A percentile compares a stretch with the other conserved stretches of the same genome.
Conservation (phyloP, 306 rosid species). For the Dicorynia guianensis region DNA sequence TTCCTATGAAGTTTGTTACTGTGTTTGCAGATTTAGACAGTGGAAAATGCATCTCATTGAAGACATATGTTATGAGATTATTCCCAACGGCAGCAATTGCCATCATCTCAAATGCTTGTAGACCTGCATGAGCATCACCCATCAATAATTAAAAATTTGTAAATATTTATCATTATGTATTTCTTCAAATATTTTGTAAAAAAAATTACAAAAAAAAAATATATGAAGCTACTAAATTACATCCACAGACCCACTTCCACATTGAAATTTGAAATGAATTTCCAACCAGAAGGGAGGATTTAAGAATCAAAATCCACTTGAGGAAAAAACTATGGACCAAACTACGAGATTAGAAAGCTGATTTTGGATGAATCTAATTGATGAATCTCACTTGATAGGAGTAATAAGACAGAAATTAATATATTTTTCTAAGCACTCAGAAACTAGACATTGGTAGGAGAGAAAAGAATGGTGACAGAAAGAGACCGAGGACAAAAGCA, state of each 20-base stretch:
- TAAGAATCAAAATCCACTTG: not conserved
- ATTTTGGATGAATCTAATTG: not conserved
- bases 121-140: conserved; percentile 45
- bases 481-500: conserved; percentile 65
- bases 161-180: not conserved
- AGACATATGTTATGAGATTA: conserved; percentile 65
- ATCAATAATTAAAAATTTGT: not conserved
- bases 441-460: not conserved
- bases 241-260: not conserved
- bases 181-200: not conserved
- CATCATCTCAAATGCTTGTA: conserved; percentile 79
- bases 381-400: not conserved
- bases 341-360: not conserved
- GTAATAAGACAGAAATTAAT: not conserved
- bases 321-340: not conserved
- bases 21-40: conserved; percentile 69
- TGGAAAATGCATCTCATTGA: conserved; percentile 67
- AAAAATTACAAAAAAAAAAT: not conserved
- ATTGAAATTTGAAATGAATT: not conserved
- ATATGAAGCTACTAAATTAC: not conserved
- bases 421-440: not conserved
- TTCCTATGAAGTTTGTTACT: conserved; percentile 70
- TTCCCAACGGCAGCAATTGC: conserved; percentile 74
- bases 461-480: conserved; percentile 21
- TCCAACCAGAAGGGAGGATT: not conserved